Percentiles rank a stretch among this genome's conserved stretches.
Conservation (phyloP, 345 rosid genomes). For the Eucalyptus curtisii region DNA sequence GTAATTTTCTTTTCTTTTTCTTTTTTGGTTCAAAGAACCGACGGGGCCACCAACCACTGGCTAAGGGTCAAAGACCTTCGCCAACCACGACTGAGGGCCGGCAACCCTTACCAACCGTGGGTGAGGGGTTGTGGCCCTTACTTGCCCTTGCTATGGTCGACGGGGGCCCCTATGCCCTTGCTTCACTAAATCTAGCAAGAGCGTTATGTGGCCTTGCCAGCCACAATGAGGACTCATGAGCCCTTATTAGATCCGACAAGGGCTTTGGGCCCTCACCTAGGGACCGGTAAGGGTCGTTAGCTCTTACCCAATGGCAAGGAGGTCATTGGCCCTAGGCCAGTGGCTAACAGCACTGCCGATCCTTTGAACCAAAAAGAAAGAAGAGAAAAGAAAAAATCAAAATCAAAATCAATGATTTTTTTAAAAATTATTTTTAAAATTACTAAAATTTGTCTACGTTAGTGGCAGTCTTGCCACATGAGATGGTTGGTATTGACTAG, state of each 20-base stretch:
- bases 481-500: neutral
- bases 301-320: neutral
- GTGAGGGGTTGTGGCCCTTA: neutral
- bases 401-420: too few species aligned
- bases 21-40: too few species aligned
- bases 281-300: accelerated
- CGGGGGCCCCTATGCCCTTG: neutral
- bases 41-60: accelerated
- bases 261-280: neutral
- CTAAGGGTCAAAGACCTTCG: neutral
- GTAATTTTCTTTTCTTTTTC: too few species aligned
- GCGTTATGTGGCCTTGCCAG: neutral
- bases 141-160: neutral
- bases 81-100: accelerated
- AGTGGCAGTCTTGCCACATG: accelerated
- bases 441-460: neutral
- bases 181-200: too few species aligned
- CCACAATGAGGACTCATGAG: neutral
- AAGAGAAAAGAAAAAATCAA: accelerated
- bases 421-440: too few species aligned
- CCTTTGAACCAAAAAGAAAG: too few species aligned
- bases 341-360: accelerated
- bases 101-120: neutral
- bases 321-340: neutral
- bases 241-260: neutral